phyloP scores from a whole-genome alignment of 1,284 basidiomycete species.

The Vanrija sp. region DNA sequence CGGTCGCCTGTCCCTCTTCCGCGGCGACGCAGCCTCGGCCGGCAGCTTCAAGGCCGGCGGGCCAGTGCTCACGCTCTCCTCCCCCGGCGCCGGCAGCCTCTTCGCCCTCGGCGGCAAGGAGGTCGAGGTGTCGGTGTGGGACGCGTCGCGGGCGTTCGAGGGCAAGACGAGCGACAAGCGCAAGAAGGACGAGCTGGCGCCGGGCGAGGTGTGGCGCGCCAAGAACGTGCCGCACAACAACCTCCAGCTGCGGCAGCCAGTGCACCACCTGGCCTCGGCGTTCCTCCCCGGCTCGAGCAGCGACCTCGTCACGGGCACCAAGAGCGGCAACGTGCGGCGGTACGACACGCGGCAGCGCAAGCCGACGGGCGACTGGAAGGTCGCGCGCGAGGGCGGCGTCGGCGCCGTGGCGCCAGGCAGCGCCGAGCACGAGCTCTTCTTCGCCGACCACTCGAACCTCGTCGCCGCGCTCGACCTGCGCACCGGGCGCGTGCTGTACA shows the following conservation, averaged over 20 bases:
- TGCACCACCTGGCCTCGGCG: conserved; percentile 67
- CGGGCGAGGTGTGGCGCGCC: conserved; percentile 54
- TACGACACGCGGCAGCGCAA: conserved; percentile 76
- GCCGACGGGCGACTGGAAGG: conserved; percentile 52
- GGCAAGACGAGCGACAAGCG: conserved; percentile 53
- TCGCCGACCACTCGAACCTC: conserved; percentile 66
- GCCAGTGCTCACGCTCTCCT: conserved; percentile 46
- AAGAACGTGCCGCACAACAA: conserved; percentile 62
- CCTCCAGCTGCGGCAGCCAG: conserved; percentile 72
- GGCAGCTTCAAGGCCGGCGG: conserved; percentile 15
- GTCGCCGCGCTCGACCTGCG: conserved; percentile 69
- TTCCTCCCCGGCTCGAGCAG: conserved; percentile 47
- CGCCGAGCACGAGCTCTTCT: conserved; percentile 59
- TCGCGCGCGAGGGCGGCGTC: conserved; percentile 59
- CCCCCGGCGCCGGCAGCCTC: conserved; percentile 53
- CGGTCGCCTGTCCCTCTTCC: conserved; percentile 30
- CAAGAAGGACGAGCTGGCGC: conserved; percentile 62
- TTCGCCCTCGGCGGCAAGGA: conserved; percentile 85
- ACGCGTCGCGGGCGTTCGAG: conserved; percentile 64
- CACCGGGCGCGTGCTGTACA: conserved; percentile 65
- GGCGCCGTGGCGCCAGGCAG: conserved; percentile 54
- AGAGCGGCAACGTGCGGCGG: conserved; percentile 67
- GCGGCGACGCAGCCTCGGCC: neutral
- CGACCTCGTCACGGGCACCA: conserved; percentile 66
- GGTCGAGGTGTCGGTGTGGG: conserved; percentile 79